Base-by-base conservation (phyloP, 2,329 filamentous ascomycete genomes). In the Clarireedia homoeocarpa region DNA sequence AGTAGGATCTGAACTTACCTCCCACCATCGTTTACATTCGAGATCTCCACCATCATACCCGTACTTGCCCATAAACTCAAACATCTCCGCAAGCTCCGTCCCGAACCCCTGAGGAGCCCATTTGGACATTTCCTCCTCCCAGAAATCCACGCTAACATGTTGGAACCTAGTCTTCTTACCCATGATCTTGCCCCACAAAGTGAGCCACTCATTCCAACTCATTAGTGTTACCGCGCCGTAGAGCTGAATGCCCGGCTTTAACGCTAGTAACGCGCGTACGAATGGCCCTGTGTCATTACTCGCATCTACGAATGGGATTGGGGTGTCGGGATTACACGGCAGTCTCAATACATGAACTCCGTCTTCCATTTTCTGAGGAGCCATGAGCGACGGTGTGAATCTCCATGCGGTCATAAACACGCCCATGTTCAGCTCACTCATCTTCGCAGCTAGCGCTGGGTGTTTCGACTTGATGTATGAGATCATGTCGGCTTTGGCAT, bases 41-140 rank as follows among this genome's bases (percentile, higher is more conserved):
- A 64, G 62, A 56, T 72, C 69, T 10, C 69, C 53, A 51, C 71
- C 71, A 56, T 69, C 63, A 53, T 71, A 73, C 1, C 71, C 71
- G 61, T 67, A 71, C 42, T 61, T 59, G 46, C 59, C 55, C 39
- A 55, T 58, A 44, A 64, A 63, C 6, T 56, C 57, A 50, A 67
- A 68, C 65, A 71, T 72, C 55, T 72, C 69, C 0, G 62, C 67
- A 17, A 73, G 49, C 56, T 73, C 71, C 15, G 47, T 58, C 4
- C 61, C 62, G 12, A 46, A 46, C 23, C 42, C 42, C 42, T 46
- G n/a, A 7, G 42, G 42, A 20, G 42, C 42, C 58, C 57, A 59
- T 46, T 26, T 46, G 15, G 42, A 20, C 20, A 46, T 46, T 10
- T 46, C 42, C 12, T 46, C 42, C 14, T 46, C 42, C 42, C 42